A percentile compares a stretch with the other conserved stretches of the same genome.
phyloP scores from a whole-genome alignment of 768 basidiomycete species.

The Candolleomyces aberdarensis region DNA sequence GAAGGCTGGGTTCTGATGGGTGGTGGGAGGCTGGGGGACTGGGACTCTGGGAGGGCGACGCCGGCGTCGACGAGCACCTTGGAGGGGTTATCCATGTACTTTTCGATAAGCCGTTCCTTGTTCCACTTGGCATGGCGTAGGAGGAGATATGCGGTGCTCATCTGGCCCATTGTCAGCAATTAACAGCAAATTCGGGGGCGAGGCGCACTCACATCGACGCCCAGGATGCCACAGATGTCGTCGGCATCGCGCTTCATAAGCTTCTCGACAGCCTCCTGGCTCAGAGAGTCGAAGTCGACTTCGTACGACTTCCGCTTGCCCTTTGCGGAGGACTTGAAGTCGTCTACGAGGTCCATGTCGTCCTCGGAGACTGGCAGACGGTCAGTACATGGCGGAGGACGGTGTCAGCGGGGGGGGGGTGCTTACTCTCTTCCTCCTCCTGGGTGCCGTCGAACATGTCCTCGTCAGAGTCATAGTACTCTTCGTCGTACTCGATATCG shows the following conservation, averaged over 20 bases:
- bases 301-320: conserved; percentile 73
- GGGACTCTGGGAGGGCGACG: conserved; percentile 44
- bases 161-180: conserved; percentile 34
- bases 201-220: conserved; percentile 71
- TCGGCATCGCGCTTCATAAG: conserved; percentile 78
- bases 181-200: conserved; percentile 4
- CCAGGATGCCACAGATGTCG: conserved; percentile 85
- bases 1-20: conserved; percentile 29
- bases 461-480: conserved; percentile 71
- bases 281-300: conserved; percentile 78
- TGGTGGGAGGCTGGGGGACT: conserved; percentile 27
- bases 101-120: conserved; percentile 92
- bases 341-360: conserved; percentile 61
- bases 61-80: conserved; percentile 75
- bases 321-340: conserved; percentile 57
- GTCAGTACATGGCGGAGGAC: neutral
- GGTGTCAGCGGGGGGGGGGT: neutral
- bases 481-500: conserved; percentile 71
- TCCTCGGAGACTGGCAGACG: conserved; percentile 28
- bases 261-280: conserved; percentile 68
- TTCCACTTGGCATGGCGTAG: conserved; percentile 91
- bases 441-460: conserved; percentile 68
- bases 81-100: conserved; percentile 91
- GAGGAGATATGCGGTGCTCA: conserved; percentile 68
- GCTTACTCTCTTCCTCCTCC: conserved; percentile 45